Conservation (phyloP, 345 rosid species). For the Citrus australasica region DNA sequence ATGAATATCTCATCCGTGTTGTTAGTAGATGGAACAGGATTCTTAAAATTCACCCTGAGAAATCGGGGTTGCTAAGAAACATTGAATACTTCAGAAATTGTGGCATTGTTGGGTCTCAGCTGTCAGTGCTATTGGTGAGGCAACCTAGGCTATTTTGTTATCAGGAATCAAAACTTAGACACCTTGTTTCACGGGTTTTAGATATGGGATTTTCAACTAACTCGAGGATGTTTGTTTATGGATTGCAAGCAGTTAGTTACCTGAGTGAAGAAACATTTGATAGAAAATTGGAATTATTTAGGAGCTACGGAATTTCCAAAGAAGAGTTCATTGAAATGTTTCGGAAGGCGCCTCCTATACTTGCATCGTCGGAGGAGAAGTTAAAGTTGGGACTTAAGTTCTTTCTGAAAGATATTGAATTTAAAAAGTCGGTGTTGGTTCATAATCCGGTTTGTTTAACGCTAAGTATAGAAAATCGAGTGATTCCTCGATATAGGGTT, state of each 20-base stretch:
- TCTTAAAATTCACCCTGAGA: neutral
- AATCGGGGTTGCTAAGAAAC: conserved; percentile 20
- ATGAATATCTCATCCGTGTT: conserved; percentile 16
- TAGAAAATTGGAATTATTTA: conserved; percentile 25
- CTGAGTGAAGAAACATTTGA: conserved; percentile 24
- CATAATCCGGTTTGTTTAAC: conserved; percentile 1
- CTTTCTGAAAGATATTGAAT: conserved; percentile 18
- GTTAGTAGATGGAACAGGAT: conserved; percentile 22
- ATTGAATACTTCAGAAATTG: conserved; percentile 21
- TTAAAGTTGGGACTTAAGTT: conserved; percentile 30
- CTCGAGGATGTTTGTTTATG: conserved; percentile 44
- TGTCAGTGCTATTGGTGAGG: conserved; percentile 19
- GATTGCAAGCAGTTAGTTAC: conserved; percentile 24
- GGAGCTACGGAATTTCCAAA: conserved; percentile 29
- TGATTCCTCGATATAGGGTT: conserved; percentile 35
- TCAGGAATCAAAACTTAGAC: conserved; percentile 16
- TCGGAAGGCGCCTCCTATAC: conserved; percentile 26
- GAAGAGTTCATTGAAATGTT: conserved; percentile 27
- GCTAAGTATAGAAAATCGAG: conserved; percentile 32
- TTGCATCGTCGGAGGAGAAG: conserved; percentile 26
- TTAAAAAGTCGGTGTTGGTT: conserved; percentile 22
- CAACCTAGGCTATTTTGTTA: conserved; percentile 30
- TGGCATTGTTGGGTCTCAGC: conserved; percentile 38
- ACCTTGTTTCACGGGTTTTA: conserved; percentile 14
- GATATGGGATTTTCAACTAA: conserved; percentile 33